phyloP scores from a whole-genome alignment of 2,329 filamentous ascomycete genomes.

The Beauveria varroae region DNA sequence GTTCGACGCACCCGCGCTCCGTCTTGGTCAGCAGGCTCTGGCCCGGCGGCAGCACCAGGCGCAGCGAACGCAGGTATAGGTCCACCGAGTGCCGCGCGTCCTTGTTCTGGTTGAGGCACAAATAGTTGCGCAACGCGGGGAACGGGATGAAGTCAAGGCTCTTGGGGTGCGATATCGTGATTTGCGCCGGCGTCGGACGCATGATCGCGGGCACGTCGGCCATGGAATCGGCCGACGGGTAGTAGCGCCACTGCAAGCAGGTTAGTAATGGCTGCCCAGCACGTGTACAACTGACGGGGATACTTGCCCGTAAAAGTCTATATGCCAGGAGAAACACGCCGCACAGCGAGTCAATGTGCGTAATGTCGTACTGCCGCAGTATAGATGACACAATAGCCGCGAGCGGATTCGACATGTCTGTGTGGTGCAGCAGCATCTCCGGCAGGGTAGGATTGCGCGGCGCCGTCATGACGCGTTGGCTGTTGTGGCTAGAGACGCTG shows the following conservation, averaged over 20 bases:
- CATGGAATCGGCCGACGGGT: conserved; percentile 6
- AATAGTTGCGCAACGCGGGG: conserved; percentile 13
- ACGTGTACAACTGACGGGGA: background rate
- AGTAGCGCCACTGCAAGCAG: conserved; percentile 11
- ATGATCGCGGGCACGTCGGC: conserved; percentile 12
- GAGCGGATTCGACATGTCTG: conserved; percentile 17
- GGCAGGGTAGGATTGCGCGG: conserved; percentile 18
- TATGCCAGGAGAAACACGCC: conserved; percentile 20
- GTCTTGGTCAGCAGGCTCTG: conserved; percentile 14
- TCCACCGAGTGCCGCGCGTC: conserved; percentile 10
- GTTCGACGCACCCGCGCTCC: conserved; percentile 11
- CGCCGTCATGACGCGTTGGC: conserved; percentile 13
- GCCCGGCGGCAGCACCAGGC: conserved; percentile 13
- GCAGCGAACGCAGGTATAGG: conserved; percentile 13
- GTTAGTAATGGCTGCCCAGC: background rate
- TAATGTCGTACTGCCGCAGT: conserved; percentile 18
- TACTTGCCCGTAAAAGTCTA: conserved; percentile 18
- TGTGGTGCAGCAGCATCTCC: conserved; percentile 18
- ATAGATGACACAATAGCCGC: conserved; percentile 17
- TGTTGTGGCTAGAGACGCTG: conserved; percentile 17
- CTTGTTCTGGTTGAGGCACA: conserved; percentile 11
- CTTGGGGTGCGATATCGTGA: conserved; percentile 9
- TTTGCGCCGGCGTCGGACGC: conserved; percentile 12
- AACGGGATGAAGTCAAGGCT: conserved; percentile 14
- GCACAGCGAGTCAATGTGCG: conserved; percentile 18